Conservation (phyloP, 441 rosid species). For the Corymbia citriodora region DNA sequence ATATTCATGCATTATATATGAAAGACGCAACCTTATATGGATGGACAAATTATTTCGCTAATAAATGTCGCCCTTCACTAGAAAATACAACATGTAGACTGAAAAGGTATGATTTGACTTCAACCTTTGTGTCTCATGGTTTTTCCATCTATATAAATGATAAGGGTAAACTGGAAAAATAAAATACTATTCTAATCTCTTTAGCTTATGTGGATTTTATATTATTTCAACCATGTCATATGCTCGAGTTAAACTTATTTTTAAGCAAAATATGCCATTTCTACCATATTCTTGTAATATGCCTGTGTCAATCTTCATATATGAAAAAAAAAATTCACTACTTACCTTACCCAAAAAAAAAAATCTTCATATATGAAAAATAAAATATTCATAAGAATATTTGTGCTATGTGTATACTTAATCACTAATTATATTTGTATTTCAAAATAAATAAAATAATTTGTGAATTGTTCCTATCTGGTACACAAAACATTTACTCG, state of each 20-base stretch:
- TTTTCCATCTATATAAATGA: neutral
- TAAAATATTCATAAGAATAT: neutral
- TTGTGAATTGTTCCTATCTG: neutral
- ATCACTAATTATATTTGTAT: neutral
- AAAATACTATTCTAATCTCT: neutral
- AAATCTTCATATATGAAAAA: neutral
- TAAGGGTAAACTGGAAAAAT: neutral
- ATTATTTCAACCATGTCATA: neutral
- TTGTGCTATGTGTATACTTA: neutral
- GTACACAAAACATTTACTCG: neutral
- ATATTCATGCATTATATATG: neutral
- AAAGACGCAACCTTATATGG: neutral
- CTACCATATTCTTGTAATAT: neutral
- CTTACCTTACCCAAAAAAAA: too few species aligned
- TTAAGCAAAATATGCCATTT: neutral
- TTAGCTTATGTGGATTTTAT: neutral
- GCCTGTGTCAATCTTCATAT: neutral
- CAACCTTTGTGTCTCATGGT: neutral
- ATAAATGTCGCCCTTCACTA: neutral
- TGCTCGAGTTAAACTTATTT: neutral
- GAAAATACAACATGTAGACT: neutral
- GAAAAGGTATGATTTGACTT: neutral
- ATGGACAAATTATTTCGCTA: neutral
- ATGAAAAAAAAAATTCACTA: neutral
- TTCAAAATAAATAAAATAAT: neutral